Conservation (phyloP, 2,329 filamentous ascomycete species). For the Conoideocrella luteorostrata region DNA sequence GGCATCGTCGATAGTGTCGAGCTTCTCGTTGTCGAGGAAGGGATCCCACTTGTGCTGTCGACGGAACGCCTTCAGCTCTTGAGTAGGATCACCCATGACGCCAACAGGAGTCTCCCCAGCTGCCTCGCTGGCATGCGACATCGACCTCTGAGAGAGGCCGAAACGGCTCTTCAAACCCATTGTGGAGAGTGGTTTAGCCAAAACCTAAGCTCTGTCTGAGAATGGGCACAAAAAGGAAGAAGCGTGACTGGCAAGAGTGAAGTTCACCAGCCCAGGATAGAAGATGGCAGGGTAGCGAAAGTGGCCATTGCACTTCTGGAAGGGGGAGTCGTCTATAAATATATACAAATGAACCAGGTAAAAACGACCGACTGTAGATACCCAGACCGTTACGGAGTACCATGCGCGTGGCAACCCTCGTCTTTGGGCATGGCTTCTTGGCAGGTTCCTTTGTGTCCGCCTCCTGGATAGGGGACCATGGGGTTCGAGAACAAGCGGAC, state of each 20-base stretch:
- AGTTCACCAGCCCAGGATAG: not conserved
- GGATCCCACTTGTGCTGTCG: constrained; percentile 52
- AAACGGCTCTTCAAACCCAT: constrained; percentile 4
- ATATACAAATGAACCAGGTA: not conserved
- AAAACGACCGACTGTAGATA: too few species aligned
- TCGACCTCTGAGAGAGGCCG: constrained; percentile 1
- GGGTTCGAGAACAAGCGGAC: not conserved
- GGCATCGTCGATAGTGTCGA: constrained; percentile 42
- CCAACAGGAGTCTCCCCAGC: constrained; percentile 1
- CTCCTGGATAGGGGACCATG: not conserved
- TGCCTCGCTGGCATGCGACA: not conserved
- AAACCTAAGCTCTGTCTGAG: not conserved
- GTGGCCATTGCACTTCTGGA: too few species aligned
- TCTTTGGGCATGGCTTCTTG: too few species aligned
- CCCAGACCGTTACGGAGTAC: too few species aligned
- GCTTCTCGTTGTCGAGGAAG: constrained; percentile 45
- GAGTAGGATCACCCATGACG: constrained; percentile 1
- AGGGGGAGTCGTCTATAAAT: too few species aligned
- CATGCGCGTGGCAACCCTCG: too few species aligned
- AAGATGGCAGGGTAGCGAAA: not conserved
- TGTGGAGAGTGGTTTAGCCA: not conserved
- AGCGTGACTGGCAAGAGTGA: not conserved
- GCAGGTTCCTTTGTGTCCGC: too few species aligned
- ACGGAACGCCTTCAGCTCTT: not conserved
- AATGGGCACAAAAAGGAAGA: not conserved